Conservation (phyloP, 257 asterid genomes). For the Solanum gandarillasii region DNA sequence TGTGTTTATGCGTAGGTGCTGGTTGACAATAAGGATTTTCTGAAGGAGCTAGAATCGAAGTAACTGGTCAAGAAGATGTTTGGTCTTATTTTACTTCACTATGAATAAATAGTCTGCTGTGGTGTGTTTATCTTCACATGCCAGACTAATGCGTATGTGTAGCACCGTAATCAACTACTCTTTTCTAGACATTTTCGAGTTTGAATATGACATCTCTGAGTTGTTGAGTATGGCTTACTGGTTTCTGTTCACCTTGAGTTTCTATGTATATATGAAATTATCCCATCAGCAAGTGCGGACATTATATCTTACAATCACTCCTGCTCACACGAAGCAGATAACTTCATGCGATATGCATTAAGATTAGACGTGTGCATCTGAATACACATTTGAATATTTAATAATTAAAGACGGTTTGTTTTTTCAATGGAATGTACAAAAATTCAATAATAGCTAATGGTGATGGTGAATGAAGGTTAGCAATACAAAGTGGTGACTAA, state of each 20-base stretch:
- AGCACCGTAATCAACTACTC: background rate
- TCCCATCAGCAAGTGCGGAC: background rate
- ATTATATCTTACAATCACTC: too few species aligned
- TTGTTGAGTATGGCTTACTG: background rate
- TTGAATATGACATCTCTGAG: background rate
- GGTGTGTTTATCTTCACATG: background rate
- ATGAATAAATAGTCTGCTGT: background rate
- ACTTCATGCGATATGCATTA: too few species aligned
- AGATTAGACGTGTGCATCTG: too few species aligned
- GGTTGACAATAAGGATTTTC: constrained; percentile 86
- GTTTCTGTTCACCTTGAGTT: background rate
- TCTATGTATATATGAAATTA: background rate
- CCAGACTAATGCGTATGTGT: background rate
- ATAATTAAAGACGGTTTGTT: too few species aligned
- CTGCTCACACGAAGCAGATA: too few species aligned
- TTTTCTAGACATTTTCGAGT: background rate
- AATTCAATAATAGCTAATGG: background rate
- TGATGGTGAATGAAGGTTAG: background rate
- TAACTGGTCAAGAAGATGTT: constrained; percentile 6
- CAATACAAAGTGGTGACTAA: background rate
- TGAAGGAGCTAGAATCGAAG: constrained; percentile 57
- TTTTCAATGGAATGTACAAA: too few species aligned
- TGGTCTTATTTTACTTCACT: background rate
- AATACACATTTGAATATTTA: too few species aligned
- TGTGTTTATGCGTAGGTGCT: constrained; percentile 44